phyloP scores from a whole-genome alignment of 2,329 filamentous ascomycete species.

The Metarhizium anisopliae region DNA sequence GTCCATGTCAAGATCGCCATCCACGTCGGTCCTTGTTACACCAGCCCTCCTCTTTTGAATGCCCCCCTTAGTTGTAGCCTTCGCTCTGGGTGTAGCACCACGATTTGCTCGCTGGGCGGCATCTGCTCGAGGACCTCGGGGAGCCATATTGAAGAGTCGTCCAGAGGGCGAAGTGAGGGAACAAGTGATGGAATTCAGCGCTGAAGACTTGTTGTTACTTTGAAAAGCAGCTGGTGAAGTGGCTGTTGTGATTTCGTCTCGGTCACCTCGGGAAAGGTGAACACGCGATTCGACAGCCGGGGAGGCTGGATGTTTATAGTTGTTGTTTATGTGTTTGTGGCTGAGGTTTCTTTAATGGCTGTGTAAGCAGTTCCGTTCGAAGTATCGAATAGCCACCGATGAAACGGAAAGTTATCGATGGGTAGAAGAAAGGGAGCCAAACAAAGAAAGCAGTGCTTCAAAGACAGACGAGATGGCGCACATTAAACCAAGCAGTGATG shows the following conservation, averaged over 20 bases:
- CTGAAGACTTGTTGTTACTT: background rate
- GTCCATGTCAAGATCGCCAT: constrained; percentile 55
- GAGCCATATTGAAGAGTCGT: constrained; percentile 20
- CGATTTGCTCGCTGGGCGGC: constrained; percentile 22
- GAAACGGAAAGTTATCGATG: background rate
- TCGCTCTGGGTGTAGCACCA: constrained; percentile 19
- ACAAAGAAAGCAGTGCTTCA: background rate
- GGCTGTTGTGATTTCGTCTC: background rate
- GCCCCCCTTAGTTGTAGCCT: constrained; percentile 33
- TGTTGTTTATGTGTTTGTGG: background rate
- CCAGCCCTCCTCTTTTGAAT: constrained; percentile 40
- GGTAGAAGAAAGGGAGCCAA: background rate
- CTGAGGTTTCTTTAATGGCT: background rate
- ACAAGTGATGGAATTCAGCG: constrained; percentile 1
- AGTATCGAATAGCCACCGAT: background rate
- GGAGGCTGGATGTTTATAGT: background rate
- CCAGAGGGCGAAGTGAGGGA: background rate
- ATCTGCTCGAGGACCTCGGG: constrained; percentile 20
- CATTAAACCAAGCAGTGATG: background rate
- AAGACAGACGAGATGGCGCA: background rate
- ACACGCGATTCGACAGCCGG: background rate
- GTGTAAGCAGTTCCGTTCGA: background rate
- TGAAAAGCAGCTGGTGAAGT: background rate
- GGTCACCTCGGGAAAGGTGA: background rate
- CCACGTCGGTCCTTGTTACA: constrained; percentile 36